Evolutionary conservation across 495 filamentous ascomycete genomes (phyloP).

Genomic region (Neurospora africana): DNA sequence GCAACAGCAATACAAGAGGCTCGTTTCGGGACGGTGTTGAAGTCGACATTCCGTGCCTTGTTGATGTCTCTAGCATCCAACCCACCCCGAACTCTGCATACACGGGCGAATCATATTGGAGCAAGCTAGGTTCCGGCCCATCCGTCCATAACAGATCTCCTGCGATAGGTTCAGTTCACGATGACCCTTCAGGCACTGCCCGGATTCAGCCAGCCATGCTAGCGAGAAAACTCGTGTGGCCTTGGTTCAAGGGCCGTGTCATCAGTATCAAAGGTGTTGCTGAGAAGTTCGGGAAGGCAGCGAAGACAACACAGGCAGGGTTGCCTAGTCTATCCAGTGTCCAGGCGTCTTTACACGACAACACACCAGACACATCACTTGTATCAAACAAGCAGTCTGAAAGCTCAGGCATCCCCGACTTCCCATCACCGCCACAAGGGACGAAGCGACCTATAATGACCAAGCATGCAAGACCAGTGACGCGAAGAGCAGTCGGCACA

Average conservation of each 20-base stretch:
- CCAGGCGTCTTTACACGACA: slow-evolving; percentile 11
- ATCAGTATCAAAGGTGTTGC: neutral
- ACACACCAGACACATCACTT: neutral
- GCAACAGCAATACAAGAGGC: slow-evolving; percentile 2
- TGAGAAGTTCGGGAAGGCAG: slow-evolving; percentile 1
- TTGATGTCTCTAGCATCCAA: slow-evolving; percentile 19
- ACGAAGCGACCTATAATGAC: neutral
- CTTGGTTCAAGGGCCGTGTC: slow-evolving; percentile 11
- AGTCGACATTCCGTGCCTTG: slow-evolving; percentile 19
- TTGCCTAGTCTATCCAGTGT: slow-evolving; percentile 6
- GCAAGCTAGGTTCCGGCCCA: neutral
- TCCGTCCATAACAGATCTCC: neutral
- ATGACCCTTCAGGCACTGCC: neutral
- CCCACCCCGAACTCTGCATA: slow-evolving; percentile 24
- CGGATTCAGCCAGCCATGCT: slow-evolving; percentile 1
- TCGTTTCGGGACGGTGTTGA: slow-evolving; percentile 21
- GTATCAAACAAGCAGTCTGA: neutral
- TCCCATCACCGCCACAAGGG: neutral
- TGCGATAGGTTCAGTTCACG: neutral
- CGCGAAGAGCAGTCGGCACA: neutral
- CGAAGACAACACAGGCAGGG: slow-evolving; percentile 2
- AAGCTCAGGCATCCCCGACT: neutral
- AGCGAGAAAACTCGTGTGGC: slow-evolving; percentile 14
- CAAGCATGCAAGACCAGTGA: neutral
- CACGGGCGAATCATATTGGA: neutral